Conservation (phyloP, 352 stramenopile species). For the Pythium oligandrum region DNA sequence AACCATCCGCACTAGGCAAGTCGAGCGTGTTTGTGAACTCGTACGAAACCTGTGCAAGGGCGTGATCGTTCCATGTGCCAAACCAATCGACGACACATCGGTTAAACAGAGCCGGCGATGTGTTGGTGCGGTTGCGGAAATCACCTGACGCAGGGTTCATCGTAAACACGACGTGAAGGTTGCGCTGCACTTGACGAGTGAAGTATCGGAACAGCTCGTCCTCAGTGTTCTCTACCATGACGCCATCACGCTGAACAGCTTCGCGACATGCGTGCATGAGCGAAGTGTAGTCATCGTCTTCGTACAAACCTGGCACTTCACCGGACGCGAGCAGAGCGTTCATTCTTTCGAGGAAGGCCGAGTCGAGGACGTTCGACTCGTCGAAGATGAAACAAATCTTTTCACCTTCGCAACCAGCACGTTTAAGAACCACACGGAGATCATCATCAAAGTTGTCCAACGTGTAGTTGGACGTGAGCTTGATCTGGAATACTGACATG, state of each 20-base stretch:
- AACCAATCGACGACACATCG: slow-evolving; percentile 99
- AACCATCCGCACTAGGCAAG: slow-evolving; percentile 87
- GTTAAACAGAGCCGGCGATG: slow-evolving; percentile 99
- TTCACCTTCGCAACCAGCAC: slow-evolving; percentile 97
- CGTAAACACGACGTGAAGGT: slow-evolving; percentile 99
- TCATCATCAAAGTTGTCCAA: slow-evolving; percentile 99
- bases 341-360: slow-evolving; percentile 99
- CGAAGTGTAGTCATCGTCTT: slow-evolving; percentile 98
- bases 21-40: slow-evolving; percentile 96
- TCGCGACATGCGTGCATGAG: slow-evolving; percentile 96
- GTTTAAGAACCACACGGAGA: slow-evolving; percentile 95
- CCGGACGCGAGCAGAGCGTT: slow-evolving; percentile 99
- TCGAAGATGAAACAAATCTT: slow-evolving; percentile 99
- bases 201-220: slow-evolving; percentile 97
- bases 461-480: slow-evolving; percentile 97
- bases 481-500: slow-evolving; percentile 99
- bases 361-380: slow-evolving; percentile 97
- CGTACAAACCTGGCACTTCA: slow-evolving; percentile 99
- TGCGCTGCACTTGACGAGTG: slow-evolving; percentile 96
- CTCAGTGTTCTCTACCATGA: slow-evolving; percentile 91
- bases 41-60: slow-evolving; percentile 97
- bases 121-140: slow-evolving; percentile 96
- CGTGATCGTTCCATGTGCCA: slow-evolving; percentile 97
- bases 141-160: slow-evolving; percentile 99
- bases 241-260: slow-evolving; percentile 88